Base-by-base conservation (phyloP, 768 basidiomycete species). In the Termitomyces sp. region DNA sequence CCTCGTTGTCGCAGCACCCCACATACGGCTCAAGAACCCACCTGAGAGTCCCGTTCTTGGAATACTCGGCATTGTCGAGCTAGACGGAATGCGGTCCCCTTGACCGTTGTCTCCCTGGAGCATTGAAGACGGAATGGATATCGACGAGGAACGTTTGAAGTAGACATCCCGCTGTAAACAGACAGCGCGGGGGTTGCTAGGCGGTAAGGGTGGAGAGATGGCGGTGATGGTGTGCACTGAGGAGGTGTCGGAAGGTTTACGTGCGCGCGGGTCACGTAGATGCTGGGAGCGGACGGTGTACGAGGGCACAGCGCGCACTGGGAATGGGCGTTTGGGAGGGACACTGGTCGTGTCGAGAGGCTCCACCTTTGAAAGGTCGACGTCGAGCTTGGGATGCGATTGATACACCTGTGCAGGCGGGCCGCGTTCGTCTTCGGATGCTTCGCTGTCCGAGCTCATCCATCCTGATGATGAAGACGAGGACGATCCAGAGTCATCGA, bases 21-120 rank as follows among this genome's bases (percentile, higher is more conserved):
- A 88, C 85, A 90, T 87, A 29, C 88, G 79, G 63, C 84, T 88
- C 49, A 89, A 73, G 67, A 90, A 86, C 24, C 80, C 76, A 10
- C 76, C 77, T 26, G 80, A 68, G 42, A 62, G 49, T 47, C 68
- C 67, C 49, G 68, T 63, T 59, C 63, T 71, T 46, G 65, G 53
- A 32, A 74, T 68, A 39, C 59, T 68, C 24, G 78, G 74, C 61
- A 76, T 72, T 54, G 77, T 79, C 27, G 72, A 66, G 59, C 77
- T 79, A 43, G 72, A 66, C 13, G 65, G 20, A 6, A 69, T 59
- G 13, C 62, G 43, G 46, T 57, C 37, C 22, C 53, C 52, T 43
- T 39, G 34, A 5, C 53, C 27, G 22, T 44, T 48, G 53, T 46
- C 22, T 14, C 29, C 43, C 7, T 47, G 31, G 6, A 47, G 49